A percentile compares a stretch with the other conserved stretches of the same genome.
These are phyloP conservation scores for Globisporangium viniferum DNA, from an alignment of 352 stramenopile genomes.

Conservation along the genomic window DNA sequence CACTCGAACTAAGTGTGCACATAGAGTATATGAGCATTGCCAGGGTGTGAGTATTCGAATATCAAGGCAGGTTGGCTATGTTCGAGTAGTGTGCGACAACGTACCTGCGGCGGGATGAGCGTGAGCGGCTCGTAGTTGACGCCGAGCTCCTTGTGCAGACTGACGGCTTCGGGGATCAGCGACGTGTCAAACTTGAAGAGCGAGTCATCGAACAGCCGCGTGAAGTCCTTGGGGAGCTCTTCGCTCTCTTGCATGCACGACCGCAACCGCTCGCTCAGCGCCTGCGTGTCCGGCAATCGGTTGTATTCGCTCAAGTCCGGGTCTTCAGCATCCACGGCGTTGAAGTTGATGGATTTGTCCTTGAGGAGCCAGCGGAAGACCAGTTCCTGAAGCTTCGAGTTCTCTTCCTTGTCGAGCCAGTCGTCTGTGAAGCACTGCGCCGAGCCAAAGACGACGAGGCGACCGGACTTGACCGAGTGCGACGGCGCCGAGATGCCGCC, in stretches of 20 bases:
- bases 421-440: constrained; percentile 93
- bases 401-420: constrained; percentile 96
- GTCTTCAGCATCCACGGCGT: constrained; percentile 70
- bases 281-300: constrained; percentile 92
- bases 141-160: constrained; percentile 88
- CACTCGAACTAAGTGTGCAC: constrained; percentile 81
- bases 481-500: constrained; percentile 56
- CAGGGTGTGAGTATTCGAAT: background rate
- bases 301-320: constrained; percentile 88
- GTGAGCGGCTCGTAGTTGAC: constrained; percentile 95
- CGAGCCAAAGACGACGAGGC: constrained; percentile 89
- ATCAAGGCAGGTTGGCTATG: too few relatives aligned
- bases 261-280: constrained; percentile 89
- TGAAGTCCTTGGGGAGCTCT: constrained; percentile 94
- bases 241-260: constrained; percentile 95
- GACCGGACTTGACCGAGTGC: constrained; percentile 51
- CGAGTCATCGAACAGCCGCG: constrained; percentile 90
- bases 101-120: constrained; percentile 90
- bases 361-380: constrained; percentile 93
- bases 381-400: constrained; percentile 90
- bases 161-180: constrained; percentile 92
- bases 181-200: constrained; percentile 95
- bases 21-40: background rate
- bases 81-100: background rate
- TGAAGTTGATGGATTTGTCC: constrained; percentile 68